Evolutionary conservation across 768 basidiomycete genomes (phyloP).

Genomic region (Calvatia gigantea): DNA sequence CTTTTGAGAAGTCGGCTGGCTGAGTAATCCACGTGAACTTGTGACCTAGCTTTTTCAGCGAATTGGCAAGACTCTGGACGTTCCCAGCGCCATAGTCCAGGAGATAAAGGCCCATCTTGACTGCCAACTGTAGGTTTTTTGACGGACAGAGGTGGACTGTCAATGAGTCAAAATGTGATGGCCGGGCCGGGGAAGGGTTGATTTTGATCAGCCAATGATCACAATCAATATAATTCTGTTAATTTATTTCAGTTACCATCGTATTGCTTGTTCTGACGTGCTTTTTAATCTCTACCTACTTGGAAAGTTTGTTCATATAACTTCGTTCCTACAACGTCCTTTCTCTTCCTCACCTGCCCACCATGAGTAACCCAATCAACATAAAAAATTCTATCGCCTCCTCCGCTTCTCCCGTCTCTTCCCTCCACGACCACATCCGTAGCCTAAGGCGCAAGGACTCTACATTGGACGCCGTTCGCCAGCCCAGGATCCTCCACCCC

Average conservation of each 20-base stretch:
- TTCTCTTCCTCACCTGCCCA: slow-evolving; percentile 8
- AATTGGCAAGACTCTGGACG: slow-evolving; percentile 91
- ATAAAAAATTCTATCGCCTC: slow-evolving; percentile 45
- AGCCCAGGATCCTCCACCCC: slow-evolving; percentile 74
- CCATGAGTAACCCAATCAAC: slow-evolving; percentile 48
- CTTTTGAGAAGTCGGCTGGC: slow-evolving; percentile 79
- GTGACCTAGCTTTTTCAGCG: slow-evolving; percentile 79
- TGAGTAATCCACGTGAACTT: slow-evolving; percentile 84
- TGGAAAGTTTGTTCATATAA: slow-evolving; percentile 14
- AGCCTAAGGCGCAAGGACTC: slow-evolving; percentile 30
- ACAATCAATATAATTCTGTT: slow-evolving; percentile 5
- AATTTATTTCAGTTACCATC: background rate
- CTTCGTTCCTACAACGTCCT: background rate
- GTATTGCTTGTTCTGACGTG: slow-evolving; percentile 10
- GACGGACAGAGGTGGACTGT: background rate
- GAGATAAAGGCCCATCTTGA: slow-evolving; percentile 62
- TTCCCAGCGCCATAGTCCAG: slow-evolving; percentile 98
- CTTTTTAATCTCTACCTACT: slow-evolving; percentile 19
- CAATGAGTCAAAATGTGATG: slow-evolving; percentile 13
- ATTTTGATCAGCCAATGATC: slow-evolving; percentile 7
- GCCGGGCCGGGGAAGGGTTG: background rate
- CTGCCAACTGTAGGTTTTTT: background rate
- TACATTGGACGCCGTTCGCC: slow-evolving; percentile 39
- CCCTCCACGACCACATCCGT: slow-evolving; percentile 44
- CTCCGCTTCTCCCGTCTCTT: slow-evolving; percentile 47